A percentile compares a stretch with the other conserved stretches of the same genome.
Evolutionary conservation across 768 basidiomycete genomes (phyloP).

Genomic region (Pluteus cervinus): DNA sequence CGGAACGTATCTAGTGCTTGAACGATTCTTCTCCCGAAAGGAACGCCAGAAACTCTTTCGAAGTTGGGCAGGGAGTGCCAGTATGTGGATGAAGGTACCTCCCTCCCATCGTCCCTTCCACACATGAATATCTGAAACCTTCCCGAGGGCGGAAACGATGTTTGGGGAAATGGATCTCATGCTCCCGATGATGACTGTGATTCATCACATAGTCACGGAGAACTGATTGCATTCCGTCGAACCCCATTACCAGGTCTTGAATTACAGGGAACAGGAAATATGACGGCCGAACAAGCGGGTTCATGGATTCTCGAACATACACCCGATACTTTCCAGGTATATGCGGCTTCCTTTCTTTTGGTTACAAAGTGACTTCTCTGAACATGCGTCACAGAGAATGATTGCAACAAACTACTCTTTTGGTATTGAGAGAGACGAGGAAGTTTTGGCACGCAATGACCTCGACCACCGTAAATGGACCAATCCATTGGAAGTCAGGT

Average conservation of each 20-base stretch:
- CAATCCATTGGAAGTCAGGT: constrained; percentile 84
- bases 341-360: constrained; percentile 8
- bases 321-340: constrained; percentile 73
- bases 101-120: not conserved
- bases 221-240: constrained; percentile 75
- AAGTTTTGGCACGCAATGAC: constrained; percentile 57
- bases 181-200: constrained; percentile 75
- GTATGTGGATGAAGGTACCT: constrained; percentile 85
- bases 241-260: constrained; percentile 14
- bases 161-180: constrained; percentile 74
- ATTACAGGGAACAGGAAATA: constrained; percentile 34
- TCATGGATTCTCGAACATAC: constrained; percentile 82
- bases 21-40: constrained; percentile 84
- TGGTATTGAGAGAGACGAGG: constrained; percentile 77
- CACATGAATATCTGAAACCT: not conserved
- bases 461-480: constrained; percentile 82
- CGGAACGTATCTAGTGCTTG: constrained; percentile 47
- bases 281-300: constrained; percentile 73
- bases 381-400: constrained; percentile 60
- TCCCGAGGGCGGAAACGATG: constrained; percentile 64
- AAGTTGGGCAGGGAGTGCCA: constrained; percentile 92
- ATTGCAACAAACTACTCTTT: constrained; percentile 79
- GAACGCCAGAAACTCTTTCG: constrained; percentile 89
- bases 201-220: constrained; percentile 62
- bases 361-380: too few relatives aligned